Evolutionary conservation across 139 green algal genomes (phyloP), one percentile per base, ranked within the genome.

Genomic region (Coccomyxa sp.): DNA sequence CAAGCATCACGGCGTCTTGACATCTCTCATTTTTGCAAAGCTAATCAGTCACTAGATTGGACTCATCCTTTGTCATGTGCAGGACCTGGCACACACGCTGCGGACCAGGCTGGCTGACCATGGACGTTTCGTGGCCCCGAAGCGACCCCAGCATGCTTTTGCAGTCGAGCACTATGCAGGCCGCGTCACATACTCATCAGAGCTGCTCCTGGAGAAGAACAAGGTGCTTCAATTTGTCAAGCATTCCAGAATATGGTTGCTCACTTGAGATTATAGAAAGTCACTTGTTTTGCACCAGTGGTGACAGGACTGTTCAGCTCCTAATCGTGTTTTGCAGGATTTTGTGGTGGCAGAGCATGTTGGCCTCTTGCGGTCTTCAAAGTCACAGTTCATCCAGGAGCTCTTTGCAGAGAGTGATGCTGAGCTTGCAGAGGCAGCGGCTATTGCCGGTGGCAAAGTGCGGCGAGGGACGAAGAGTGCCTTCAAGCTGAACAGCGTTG

Each of bases 321-420:
- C 63, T 71, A 25, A 9, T 71, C 10, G 63, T 71, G 63, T 71
- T 71, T 25, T n/a, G 71, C 71, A 77, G 71, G 94, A 97, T 87
- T 97, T 94, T 82, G 83, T 94, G 71, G 85, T 97, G 4, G 88
- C 87, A 28, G 93, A 97, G 85, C 94, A 97, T 67, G 84, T 87
- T 58, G n/a, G 83, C 38, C 82, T 97, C 57, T 81, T 97, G 76
- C 71, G 74, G 14, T 76, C 71, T 25, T 85, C 80, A 30, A 75
- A 31, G 0, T 67, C 80, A 13, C 28, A 74, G 0, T 87, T 92
- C n/a, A 66, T 87, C 10, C 66, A 78, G 81, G 18, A 38, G 13
- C 86, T 92, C 17, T 85, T 93, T 32, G 63, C 82, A 0, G 86
- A 88, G 31, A 82, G 91, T 13, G 93, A 96, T 58, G 81, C 76